A percentile compares a stretch with the other conserved stretches of the same genome.
phyloP scores from a whole-genome alignment of 257 asterid genomes.

The Forsythia suspensa region DNA sequence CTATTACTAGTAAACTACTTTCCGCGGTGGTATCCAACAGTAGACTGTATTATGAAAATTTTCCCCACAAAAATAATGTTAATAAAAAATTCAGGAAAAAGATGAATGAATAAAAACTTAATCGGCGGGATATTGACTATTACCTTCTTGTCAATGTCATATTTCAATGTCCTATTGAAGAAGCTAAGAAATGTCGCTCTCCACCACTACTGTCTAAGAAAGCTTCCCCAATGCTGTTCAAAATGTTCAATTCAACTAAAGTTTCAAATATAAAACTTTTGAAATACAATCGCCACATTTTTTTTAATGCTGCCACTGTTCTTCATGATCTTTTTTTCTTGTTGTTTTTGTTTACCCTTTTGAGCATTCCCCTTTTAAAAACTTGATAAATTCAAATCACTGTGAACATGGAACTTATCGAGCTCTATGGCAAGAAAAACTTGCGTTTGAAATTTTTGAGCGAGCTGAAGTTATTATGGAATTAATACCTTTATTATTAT shows the following conservation, averaged over 20 bases:
- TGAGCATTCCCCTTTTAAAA: not conserved
- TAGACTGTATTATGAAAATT: not conserved
- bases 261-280: not conserved
- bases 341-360: not conserved
- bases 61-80: too few relatives aligned
- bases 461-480: not conserved
- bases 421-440: not conserved
- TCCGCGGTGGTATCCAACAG: too few relatives aligned
- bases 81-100: too few relatives aligned
- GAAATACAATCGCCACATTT: not conserved
- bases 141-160: not conserved
- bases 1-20: too few relatives aligned
- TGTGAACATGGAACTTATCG: not conserved
- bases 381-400: not conserved
- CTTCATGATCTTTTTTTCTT: not conserved
- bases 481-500: not conserved
- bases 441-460: not conserved
- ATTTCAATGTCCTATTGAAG: slow-evolving; percentile 65
- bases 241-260: slow-evolving; percentile 5
- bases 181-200: slow-evolving; percentile 77
- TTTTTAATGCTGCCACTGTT: not conserved
- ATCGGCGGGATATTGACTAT: not conserved
- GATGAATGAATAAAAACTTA: not conserved
- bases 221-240: slow-evolving; percentile 66
- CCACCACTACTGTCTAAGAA: slow-evolving; percentile 73